A percentile compares a stretch with the other conserved stretches of the same genome.
Evolutionary conservation across 257 asterid genomes (phyloP).

Genomic region (Solanum pennellii): DNA sequence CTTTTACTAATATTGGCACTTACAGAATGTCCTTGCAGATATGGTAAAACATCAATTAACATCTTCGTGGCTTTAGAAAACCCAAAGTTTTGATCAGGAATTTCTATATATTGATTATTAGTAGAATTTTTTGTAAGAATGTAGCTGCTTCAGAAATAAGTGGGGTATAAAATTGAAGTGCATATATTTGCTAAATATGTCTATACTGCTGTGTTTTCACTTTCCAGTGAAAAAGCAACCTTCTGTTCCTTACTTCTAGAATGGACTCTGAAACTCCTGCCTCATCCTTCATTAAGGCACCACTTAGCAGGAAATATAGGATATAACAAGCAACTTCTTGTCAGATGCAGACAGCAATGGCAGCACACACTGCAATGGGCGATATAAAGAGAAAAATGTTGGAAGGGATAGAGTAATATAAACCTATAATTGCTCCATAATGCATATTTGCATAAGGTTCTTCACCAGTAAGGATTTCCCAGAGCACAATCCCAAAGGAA

Average conservation of each 20-base stretch:
- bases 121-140: background rate
- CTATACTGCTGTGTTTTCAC: background rate
- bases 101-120: background rate
- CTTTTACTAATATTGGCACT: background rate
- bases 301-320: background rate
- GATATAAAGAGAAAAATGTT: background rate
- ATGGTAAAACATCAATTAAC: background rate
- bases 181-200: background rate
- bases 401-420: background rate
- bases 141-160: background rate
- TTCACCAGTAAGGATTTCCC: constrained; percentile 9
- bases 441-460: constrained; percentile 10
- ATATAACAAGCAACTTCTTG: background rate
- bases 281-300: background rate
- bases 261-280: background rate
- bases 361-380: background rate
- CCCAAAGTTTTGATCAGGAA: background rate
- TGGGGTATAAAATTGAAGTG: background rate
- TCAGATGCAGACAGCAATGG: background rate
- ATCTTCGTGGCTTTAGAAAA: background rate
- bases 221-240: background rate
- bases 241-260: background rate
- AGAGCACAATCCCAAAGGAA: constrained; percentile 6
- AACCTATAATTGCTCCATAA: constrained; percentile 11
- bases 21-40: background rate